These are phyloP conservation scores for Alternaria rosae DNA, from an alignment of 2,329 filamentous ascomycete genomes.

Conservation along the genomic window DNA sequence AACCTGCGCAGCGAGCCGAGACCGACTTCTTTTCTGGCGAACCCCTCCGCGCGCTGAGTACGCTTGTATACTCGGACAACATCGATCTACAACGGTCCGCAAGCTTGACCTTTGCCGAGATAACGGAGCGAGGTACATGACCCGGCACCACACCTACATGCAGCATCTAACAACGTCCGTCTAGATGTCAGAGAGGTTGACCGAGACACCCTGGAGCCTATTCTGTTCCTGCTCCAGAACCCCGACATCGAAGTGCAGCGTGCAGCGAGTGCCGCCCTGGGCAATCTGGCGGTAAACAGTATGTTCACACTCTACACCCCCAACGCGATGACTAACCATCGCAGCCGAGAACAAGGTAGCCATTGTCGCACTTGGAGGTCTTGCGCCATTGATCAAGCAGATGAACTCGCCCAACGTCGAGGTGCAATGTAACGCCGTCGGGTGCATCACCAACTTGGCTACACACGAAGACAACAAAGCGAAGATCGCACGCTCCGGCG, in stretches of 20 bases:
- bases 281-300: conserved; percentile 98
- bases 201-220: conserved; percentile 92
- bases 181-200: conserved; percentile 96
- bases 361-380: conserved; percentile 90
- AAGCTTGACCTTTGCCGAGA: conserved; percentile 97
- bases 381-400: conserved; percentile 91
- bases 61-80: conserved; percentile 97
- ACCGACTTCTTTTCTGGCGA: conserved; percentile 99
- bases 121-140: conserved; percentile 87
- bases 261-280: conserved; percentile 92
- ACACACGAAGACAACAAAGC: conserved; percentile 99
- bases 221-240: conserved; percentile 92
- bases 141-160: conserved; percentile 2
- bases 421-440: conserved; percentile 98
- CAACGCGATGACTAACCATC: conserved; percentile 51
- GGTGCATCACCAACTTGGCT: conserved; percentile 97
- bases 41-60: conserved; percentile 90
- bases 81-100: conserved; percentile 97
- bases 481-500: conserved; percentile 94
- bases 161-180: conserved; percentile 23
- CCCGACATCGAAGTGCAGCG: conserved; percentile 96
- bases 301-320: conserved; percentile 33
- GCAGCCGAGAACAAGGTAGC: conserved; percentile 97
- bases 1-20: conserved; percentile 76
- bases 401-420: conserved; percentile 99